Evolutionary conservation across 495 filamentous ascomycete genomes (phyloP), one percentile per base, ranked within the genome.

Genomic region (Aspergillus sclerotiicarbonarius): DNA sequence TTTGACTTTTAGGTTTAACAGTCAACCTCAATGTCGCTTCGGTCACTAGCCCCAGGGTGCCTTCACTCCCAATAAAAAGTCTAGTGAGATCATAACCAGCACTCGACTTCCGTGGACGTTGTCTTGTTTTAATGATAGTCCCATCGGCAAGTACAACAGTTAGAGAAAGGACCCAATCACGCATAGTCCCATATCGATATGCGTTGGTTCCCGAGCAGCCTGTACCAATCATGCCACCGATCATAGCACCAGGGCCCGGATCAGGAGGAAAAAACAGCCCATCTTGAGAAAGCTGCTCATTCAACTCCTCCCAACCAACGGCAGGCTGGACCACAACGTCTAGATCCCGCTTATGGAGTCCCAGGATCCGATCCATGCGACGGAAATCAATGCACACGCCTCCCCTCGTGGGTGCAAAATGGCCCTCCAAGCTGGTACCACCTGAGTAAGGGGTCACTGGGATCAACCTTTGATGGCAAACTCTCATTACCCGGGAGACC

Each of bases 311-410:
- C 85, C 85, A 88, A 19, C 85, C 85, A 8, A 87, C 68, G 0
- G 82, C 84, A 6, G 85, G 85, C 62, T 88, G 85, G n/a, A 88
- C 85, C 0, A 86, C 77, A 8, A 87, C 82, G 59, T 88, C 85
- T 50, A 87, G 61, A 61, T 88, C 85, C 10, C 76, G 70, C 55
- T 78, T 77, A 62, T 88, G 80, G 9, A 88, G 60, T 12, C 64
- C 59, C 32, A 87, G 25, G 45, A 88, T 84, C 18, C 77, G 74
- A 61, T 87, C 75, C 85, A 88, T 88, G 15, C 83, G 80, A 44
- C 76, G 65, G 65, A 88, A 88, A 62, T 88, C 85, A 43, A 88
- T 77, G 60, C 83, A 85, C 3, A 87, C 79, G 0, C 85, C 85
- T 9, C 85, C 82, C 46, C 79, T 73, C 0, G 84, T 87, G 8